These are phyloP conservation scores for Corchorus capsularis DNA, from an alignment of 345 rosid genomes.

Conservation along the genomic window DNA sequence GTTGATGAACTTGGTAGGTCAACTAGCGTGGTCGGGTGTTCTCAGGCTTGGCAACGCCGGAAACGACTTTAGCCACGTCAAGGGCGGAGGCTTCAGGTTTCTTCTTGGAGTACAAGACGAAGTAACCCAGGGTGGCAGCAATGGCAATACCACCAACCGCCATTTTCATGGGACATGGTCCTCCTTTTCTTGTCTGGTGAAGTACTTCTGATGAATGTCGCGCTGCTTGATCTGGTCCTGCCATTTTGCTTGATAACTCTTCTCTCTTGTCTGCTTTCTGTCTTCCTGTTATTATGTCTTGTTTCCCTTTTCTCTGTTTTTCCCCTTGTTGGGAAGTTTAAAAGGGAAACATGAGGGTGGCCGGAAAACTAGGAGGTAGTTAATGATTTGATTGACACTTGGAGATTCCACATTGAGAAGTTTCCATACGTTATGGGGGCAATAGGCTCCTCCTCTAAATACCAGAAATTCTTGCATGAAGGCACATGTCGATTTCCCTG, in stretches of 20 bases:
- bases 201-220: slow-evolving; percentile 37
- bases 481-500: background rate
- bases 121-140: slow-evolving; percentile 48
- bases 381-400: background rate
- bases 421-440: background rate
- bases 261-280: background rate
- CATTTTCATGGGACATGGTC: slow-evolving; percentile 42
- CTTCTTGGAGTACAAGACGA: slow-evolving; percentile 55
- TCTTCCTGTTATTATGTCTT: background rate
- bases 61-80: slow-evolving; percentile 68
- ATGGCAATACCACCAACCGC: slow-evolving; percentile 45
- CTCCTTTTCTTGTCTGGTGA: slow-evolving; percentile 28
- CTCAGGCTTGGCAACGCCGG: slow-evolving; percentile 42
- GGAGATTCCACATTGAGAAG: background rate
- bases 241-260: slow-evolving; percentile 26
- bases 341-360: slow-evolving; percentile 16
- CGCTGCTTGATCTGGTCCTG: slow-evolving; percentile 40
- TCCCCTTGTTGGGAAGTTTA: background rate
- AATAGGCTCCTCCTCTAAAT: background rate
- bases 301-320: background rate
- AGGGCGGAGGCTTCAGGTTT: slow-evolving; percentile 59
- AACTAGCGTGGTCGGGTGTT: slow-evolving; percentile 49
- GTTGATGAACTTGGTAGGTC: background rate
- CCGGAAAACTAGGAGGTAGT: background rate
- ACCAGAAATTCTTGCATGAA: background rate